phyloP scores from a whole-genome alignment of 2,329 filamentous ascomycete genomes.

The Penicillium hesseltinei region DNA sequence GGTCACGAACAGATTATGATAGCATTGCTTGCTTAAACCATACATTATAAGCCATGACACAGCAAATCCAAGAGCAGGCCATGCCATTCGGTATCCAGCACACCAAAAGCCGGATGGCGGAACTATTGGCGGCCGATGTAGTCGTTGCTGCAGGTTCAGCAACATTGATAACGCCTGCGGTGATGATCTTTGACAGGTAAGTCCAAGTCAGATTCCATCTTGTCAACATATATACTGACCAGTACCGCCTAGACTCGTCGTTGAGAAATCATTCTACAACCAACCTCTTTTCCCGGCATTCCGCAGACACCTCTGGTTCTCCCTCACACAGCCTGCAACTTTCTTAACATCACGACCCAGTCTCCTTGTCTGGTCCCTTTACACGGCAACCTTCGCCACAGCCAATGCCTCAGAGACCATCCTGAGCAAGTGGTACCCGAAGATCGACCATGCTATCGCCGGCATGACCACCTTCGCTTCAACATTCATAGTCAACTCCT shows the following conservation, averaged over 20 bases:
- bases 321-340: slow-evolving; percentile 37
- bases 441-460: slow-evolving; percentile 62
- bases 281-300: slow-evolving; percentile 35
- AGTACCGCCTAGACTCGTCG: slow-evolving; percentile 37
- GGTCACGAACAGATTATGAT: slow-evolving; percentile 6
- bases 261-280: slow-evolving; percentile 42
- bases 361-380: slow-evolving; percentile 54
- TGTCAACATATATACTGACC: slow-evolving; percentile 12
- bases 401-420: slow-evolving; percentile 80
- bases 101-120: slow-evolving; percentile 36
- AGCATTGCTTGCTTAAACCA: slow-evolving; percentile 6
- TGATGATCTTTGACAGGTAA: slow-evolving; percentile 79
- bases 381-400: slow-evolving; percentile 83
- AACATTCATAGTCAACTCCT: slow-evolving; percentile 73
- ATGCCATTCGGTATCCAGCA: slow-evolving; percentile 31
- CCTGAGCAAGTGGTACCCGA: slow-evolving; percentile 57
- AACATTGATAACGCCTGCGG: slow-evolving; percentile 71
- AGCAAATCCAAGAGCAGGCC: slow-evolving; percentile 25
- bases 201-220: slow-evolving; percentile 18
- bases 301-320: slow-evolving; percentile 34
- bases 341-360: slow-evolving; percentile 44
- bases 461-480: slow-evolving; percentile 75
- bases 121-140: slow-evolving; percentile 60
- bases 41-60: slow-evolving; percentile 23
- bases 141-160: slow-evolving; percentile 68